Percentiles rank a stretch among this genome's conserved stretches.
These are phyloP conservation scores for Scheffersomyces parashehatae DNA, from an alignment of 1,139 yeast species.

Conservation along the genomic window DNA sequence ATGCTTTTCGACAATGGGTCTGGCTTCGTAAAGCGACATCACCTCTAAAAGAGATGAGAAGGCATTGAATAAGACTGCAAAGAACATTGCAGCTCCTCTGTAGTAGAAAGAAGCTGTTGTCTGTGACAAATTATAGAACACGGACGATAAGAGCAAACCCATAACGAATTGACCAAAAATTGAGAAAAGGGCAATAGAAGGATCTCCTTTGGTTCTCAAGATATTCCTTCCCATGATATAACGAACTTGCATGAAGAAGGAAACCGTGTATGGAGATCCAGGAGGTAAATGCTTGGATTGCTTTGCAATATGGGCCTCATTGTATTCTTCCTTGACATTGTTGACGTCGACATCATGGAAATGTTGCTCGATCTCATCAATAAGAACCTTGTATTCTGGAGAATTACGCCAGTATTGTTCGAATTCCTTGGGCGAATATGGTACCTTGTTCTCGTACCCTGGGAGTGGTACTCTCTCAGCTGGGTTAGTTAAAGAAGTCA, in stretches of 20 bases:
- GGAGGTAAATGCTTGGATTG: constrained; percentile 57
- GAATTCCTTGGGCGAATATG: constrained; percentile 69
- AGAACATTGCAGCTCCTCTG: constrained; percentile 74
- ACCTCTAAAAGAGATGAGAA: constrained; percentile 75
- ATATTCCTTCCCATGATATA: constrained; percentile 62
- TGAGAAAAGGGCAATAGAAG: constrained; percentile 60
- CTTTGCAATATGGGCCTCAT: constrained; percentile 55
- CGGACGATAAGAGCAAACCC: constrained; percentile 73
- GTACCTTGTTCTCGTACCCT: constrained; percentile 63
- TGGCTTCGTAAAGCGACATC: constrained; percentile 66
- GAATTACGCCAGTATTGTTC: constrained; percentile 67
- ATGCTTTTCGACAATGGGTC: constrained; percentile 80
- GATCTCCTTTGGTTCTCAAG: constrained; percentile 65
- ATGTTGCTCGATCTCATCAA: constrained; percentile 34
- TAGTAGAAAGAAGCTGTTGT: constrained; percentile 54
- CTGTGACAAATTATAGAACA: constrained; percentile 61
- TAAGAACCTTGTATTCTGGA: constrained; percentile 41
- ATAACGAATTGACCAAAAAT: constrained; percentile 67
- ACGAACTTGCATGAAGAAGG: constrained; percentile 63
- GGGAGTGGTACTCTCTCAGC: constrained; percentile 44
- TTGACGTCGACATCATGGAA: constrained; percentile 17
- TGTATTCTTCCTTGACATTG: constrained; percentile 28
- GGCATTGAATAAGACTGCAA: constrained; percentile 76
- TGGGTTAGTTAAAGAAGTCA: constrained; percentile 62
- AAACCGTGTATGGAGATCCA: constrained; percentile 64